Conservation (phyloP, 257 asterid genomes). For the Solanum peruvianum region DNA sequence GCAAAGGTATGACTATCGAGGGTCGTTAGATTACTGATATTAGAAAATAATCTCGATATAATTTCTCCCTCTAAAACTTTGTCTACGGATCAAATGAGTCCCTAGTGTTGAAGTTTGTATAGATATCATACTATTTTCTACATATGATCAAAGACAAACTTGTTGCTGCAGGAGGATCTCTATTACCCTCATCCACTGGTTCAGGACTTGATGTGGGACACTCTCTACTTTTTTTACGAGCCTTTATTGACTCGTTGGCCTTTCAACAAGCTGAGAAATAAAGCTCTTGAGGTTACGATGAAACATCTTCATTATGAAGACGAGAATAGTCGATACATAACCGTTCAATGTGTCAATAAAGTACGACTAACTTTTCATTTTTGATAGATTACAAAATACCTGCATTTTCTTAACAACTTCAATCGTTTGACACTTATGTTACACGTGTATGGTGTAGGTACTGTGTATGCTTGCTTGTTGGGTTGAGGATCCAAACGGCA, state of each 20-base stretch:
- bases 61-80: neutral
- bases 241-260: constrained; percentile 71
- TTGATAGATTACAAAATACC: neutral
- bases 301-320: constrained; percentile 68
- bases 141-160: neutral
- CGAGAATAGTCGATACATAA: constrained; percentile 57
- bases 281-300: constrained; percentile 53
- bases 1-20: constrained; percentile 35
- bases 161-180: constrained; percentile 49
- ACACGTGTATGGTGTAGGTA: constrained; percentile 4
- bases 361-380: neutral
- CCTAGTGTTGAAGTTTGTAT: neutral
- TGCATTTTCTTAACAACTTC: neutral
- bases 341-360: constrained; percentile 59
- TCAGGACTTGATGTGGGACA: constrained; percentile 59
- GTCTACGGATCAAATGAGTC: neutral
- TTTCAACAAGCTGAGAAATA: constrained; percentile 44
- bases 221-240: constrained; percentile 35
- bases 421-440: neutral
- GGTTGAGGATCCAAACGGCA: constrained; percentile 72
- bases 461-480: constrained; percentile 74
- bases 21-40: neutral
- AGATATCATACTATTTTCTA: neutral
- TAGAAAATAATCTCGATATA: neutral
- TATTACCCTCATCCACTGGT: constrained; percentile 59